Evolutionary conservation across 208 protist species (phyloP).

Genomic region (Trypanosoma melophagium): DNA sequence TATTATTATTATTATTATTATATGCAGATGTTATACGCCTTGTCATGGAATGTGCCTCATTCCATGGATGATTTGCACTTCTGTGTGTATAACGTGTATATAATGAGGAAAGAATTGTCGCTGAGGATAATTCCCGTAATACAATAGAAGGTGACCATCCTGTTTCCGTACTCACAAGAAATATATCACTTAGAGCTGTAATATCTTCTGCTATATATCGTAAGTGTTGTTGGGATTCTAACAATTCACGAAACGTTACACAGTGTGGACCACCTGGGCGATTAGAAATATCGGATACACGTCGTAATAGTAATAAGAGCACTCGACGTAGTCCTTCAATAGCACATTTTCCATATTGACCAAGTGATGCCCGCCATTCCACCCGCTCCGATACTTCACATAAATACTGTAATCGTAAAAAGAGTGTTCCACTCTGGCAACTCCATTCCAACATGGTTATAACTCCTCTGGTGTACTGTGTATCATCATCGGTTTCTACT

Average conservation of each 20-base stretch:
- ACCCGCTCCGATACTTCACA: slow-evolving; percentile 43
- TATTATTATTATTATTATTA: background rate
- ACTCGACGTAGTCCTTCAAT: slow-evolving; percentile 48
- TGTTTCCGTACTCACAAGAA: slow-evolving; percentile 33
- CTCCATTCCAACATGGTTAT: slow-evolving; percentile 61
- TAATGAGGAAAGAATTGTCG: slow-evolving; percentile 55
- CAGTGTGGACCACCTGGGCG: slow-evolving; percentile 47
- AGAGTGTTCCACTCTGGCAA: slow-evolving; percentile 70
- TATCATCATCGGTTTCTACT: background rate
- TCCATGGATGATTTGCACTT: slow-evolving; percentile 37
- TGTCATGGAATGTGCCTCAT: too few species aligned
- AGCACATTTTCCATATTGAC: slow-evolving; percentile 72
- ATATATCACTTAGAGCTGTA: slow-evolving; percentile 50
- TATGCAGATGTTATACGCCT: background rate
- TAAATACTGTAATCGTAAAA: slow-evolving; percentile 57
- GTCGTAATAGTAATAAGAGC: slow-evolving; percentile 44
- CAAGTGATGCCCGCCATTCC: slow-evolving; percentile 47
- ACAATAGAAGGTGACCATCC: slow-evolving; percentile 31
- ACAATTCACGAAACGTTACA: slow-evolving; percentile 55
- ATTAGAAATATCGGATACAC: slow-evolving; percentile 46
- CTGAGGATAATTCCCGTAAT: slow-evolving; percentile 48
- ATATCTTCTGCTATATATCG: slow-evolving; percentile 40
- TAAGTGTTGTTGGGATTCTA: slow-evolving; percentile 51
- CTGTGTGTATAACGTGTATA: slow-evolving; percentile 42
- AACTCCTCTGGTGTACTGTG: slow-evolving; percentile 27